A percentile compares a stretch with the other conserved stretches of the same genome.
Evolutionary conservation across 2,329 filamentous ascomycete genomes (phyloP).

Genomic region (Tolypocladium endophyticum): DNA sequence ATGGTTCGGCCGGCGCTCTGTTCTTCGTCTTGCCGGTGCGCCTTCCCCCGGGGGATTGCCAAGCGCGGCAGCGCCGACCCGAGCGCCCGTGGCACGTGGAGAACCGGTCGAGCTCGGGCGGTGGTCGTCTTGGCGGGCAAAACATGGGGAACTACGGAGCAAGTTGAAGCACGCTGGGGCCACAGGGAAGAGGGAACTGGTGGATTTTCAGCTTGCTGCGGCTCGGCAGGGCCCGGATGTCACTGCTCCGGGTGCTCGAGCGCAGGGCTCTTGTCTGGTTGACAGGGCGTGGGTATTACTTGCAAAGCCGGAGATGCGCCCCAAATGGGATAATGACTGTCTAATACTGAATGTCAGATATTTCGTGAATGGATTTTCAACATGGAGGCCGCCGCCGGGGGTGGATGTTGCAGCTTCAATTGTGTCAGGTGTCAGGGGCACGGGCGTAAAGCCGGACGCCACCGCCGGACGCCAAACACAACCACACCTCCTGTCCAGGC

Average conservation of each 20-base stretch:
- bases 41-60: not conserved
- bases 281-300: not conserved
- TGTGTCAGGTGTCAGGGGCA: not conserved
- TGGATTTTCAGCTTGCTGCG: not conserved
- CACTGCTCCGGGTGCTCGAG: not conserved
- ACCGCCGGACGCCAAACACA: not conserved
- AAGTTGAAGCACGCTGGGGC: too few species aligned
- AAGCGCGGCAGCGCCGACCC: not conserved
- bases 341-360: not conserved
- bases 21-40: not conserved
- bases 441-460: not conserved
- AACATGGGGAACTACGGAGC: not conserved
- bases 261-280: not conserved
- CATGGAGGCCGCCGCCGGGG: not conserved
- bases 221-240: not conserved
- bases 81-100: not conserved
- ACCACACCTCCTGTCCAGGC: not conserved
- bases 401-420: not conserved
- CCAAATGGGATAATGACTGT: not conserved
- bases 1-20: not conserved
- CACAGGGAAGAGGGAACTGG: not conserved
- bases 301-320: not conserved
- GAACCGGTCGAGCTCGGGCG: not conserved
- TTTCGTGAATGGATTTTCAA: not conserved
- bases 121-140: not conserved